These are phyloP conservation scores for Amborella trichopoda DNA, from an alignment of 164 flowering plant species.

Conservation along the genomic window DNA sequence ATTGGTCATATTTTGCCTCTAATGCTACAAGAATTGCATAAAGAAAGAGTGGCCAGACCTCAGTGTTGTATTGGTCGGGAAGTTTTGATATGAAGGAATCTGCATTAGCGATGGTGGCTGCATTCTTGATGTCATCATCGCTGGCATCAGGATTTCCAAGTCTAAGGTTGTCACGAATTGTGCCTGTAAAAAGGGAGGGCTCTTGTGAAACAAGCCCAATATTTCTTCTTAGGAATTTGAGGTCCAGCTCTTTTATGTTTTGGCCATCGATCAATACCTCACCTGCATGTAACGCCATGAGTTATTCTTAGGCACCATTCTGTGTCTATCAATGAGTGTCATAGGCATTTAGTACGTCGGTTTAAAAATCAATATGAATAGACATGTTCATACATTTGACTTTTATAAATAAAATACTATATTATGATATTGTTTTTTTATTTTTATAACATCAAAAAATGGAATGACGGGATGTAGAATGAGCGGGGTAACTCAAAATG, in stretches of 20 bases:
- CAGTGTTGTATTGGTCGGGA: slow-evolving; percentile 61
- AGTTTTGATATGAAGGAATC: slow-evolving; percentile 50
- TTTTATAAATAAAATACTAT: background rate
- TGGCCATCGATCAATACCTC: slow-evolving; percentile 56
- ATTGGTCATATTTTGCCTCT: background rate
- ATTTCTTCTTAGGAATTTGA: slow-evolving; percentile 69
- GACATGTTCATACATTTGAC: no score
- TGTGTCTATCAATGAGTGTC: no score
- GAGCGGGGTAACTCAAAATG: no score
- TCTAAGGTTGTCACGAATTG: slow-evolving; percentile 51
- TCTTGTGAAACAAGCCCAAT: slow-evolving; percentile 87
- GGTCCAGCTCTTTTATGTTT: slow-evolving; percentile 34
- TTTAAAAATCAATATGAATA: no score
- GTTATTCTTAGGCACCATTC: no score
- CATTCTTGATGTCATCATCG: slow-evolving; percentile 41
- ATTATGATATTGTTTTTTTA: background rate
- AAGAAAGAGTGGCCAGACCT: slow-evolving; percentile 19
- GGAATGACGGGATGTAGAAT: no score
- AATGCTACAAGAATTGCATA: background rate
- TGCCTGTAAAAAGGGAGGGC: slow-evolving; percentile 64
- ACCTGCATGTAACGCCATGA: slow-evolving; percentile 20
- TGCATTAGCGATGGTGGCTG: slow-evolving; percentile 69
- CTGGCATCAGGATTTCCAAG: slow-evolving; percentile 55
- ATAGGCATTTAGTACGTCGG: no score
- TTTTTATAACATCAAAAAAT: no score